Evolutionary conservation across 2,329 filamentous ascomycete genomes (phyloP), one percentile per base, ranked within the genome.

Genomic region (Cladosporium oxysporum): DNA sequence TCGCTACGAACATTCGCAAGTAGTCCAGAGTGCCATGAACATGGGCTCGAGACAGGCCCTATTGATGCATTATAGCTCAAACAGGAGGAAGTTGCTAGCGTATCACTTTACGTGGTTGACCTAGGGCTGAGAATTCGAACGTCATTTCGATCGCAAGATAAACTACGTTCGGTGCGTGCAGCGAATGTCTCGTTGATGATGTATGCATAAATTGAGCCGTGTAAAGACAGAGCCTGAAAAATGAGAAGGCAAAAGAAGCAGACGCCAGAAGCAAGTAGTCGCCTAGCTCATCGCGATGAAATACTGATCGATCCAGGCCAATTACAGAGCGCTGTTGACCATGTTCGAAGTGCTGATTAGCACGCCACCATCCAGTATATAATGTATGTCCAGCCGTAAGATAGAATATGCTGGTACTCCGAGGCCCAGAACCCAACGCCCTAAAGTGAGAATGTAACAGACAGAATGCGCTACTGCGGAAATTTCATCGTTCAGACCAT

Each of bases 401-500:
- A 11, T 55, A 6, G 23, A 11, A 11, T 21, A 33, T 55, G 28
- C 52, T n/a, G n/a, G 28, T n/a, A 33, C 18, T 55, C 26, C 57
- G 23, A 37, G 23, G 3, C 28, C 41, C 18, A 44, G 33, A n/a
- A 12, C 7, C 11, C 7, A n/a, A 55, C 28, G 28, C 28, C 52
- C 18, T 21, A 12, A 31, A 3, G 18, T 10, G 11, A 33, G 28
- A 31, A 26, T 55, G 11, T 18, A 55, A 55, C 31, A 26, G 26
- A 55, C 52, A 33, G n/a, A 18, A 33, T 33, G 29, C 18, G 52
- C 41, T 47, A 21, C 4, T 21, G 28, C n/a, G n/a, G 10, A 33
- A 10, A 29, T 2, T 18, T 21, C 28, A 33, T 21, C 28, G 21
- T 21, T 55, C 52, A 88, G 12, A 97, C 81, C 79, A 93, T 96